A percentile compares a stretch with the other conserved stretches of the same genome.
phyloP scores from a whole-genome alignment of 192 early-diverging fungal genomes.

The Phlyctochytrium planicorne region DNA sequence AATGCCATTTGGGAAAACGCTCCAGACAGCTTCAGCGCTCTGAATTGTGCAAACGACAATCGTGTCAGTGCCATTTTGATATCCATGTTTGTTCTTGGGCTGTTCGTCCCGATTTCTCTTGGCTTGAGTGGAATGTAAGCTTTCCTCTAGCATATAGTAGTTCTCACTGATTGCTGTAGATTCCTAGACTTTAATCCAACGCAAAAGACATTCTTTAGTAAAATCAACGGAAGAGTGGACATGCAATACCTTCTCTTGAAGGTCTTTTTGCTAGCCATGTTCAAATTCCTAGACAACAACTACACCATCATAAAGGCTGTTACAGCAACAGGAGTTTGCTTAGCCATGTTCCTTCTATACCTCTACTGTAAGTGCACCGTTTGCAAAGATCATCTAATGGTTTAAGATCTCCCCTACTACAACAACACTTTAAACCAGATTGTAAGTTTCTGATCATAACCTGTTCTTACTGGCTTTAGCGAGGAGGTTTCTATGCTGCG shows the following conservation, averaged over 20 bases:
- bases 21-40: not conserved
- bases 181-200: not conserved
- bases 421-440: not conserved
- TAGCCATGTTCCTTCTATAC: not conserved
- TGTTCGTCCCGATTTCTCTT: no score
- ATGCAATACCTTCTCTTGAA: not conserved
- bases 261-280: not conserved
- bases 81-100: no score
- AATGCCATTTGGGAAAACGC: not conserved
- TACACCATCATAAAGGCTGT: not conserved
- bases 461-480: not conserved
- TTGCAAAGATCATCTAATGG: not conserved
- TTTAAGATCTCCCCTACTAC: not conserved
- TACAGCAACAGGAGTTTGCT: not conserved
- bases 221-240: not conserved
- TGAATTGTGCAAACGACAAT: not conserved
- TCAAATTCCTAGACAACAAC: not conserved
- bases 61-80: not conserved
- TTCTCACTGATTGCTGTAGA: not conserved
- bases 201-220: not conserved
- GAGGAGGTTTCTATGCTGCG: not conserved
- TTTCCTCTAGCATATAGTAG: not conserved
- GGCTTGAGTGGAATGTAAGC: no score
- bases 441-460: not conserved
- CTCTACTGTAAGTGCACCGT: not conserved